Evolutionary conservation across 345 rosid species (phyloP).

Genomic region (Gossypium arboreum): DNA sequence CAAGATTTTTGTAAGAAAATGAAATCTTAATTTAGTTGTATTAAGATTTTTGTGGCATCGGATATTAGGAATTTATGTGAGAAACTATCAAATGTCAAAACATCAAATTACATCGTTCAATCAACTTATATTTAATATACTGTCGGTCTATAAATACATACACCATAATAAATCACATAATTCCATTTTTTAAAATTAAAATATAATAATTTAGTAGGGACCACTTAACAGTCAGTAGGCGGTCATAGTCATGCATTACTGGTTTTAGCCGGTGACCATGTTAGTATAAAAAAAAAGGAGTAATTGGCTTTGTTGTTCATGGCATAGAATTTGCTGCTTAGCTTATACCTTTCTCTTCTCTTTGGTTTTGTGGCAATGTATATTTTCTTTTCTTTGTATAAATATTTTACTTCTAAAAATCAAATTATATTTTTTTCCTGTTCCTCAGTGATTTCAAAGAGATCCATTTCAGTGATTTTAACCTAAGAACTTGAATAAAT

Average conservation of each 20-base stretch:
- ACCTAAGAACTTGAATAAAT: not conserved
- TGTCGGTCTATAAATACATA: too few species aligned
- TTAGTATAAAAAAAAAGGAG: constrained; percentile 1
- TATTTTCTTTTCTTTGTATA: not conserved
- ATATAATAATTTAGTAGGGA: not conserved
- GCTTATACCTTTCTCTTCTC: not conserved
- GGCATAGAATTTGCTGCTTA: not conserved
- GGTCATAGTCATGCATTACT: constrained; percentile 14
- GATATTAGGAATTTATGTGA: too few species aligned
- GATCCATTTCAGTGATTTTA: not conserved
- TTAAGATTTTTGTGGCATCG: too few species aligned
- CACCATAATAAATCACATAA: too few species aligned
- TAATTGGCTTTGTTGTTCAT: not conserved
- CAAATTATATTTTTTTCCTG: not conserved
- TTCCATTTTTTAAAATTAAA: too few species aligned
- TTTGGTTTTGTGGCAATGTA: not conserved
- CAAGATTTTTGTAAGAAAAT: too few species aligned
- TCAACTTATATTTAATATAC: too few species aligned
- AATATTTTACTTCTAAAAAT: not conserved
- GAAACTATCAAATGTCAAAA: too few species aligned
- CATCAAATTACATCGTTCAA: too few species aligned
- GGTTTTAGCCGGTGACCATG: constrained; percentile 17
- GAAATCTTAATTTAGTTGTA: too few species aligned
- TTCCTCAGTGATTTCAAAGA: not conserved
- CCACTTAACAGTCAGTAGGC: constrained; percentile 8